Evolutionary conservation across 768 basidiomycete species (phyloP), one percentile per base, ranked within the genome.

Genomic region (Ramaria sp.): DNA sequence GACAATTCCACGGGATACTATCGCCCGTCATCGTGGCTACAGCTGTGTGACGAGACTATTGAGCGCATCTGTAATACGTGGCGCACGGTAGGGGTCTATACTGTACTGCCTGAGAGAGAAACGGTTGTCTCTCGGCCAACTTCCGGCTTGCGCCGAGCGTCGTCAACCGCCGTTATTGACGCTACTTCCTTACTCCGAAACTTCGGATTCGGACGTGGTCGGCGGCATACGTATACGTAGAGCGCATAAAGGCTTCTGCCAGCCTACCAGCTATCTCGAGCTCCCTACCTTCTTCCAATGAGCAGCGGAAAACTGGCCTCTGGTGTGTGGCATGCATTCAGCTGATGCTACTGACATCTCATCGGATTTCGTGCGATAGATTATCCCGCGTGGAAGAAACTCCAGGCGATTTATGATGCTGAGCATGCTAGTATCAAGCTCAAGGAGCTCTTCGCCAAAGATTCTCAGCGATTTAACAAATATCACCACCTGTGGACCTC

Each of bases 361-460:
- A 43, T 30, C 15, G 27, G 37, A 45, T 27, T 27, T 11, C 42
- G 19, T 46, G 17, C n/a, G 38, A 17, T 67, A 97, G 94, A 91
- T 53, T 96, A 96, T 73, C 55, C 81, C 24, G 72, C 91, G 41
- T 98, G 94, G 94, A 80, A 90, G 74, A 86, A 89, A 70, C 88
- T 99, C 63, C 86, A 96, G 75, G 64, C 77, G 64, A 78, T 89
- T 59, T 88, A 95, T 70, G 84, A 89, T 67, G 70, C 78, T 12
- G 79, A 92, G 66, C 75, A 80, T 61, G 68, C 80, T 58, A 79
- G 79, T 62, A 85, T 97, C 70, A 74, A 90, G 66, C 82, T 99
- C 62, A 91, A 88, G 72, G 87, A 96, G 58, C 88, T 99, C 65
- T 99, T 99, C 69, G 83, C 83, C 19, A 76, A 86, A 65, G 93